A percentile compares a stretch with the other conserved stretches of the same genome.
Conservation (phyloP, 306 rosid species). For the Rosa rugosa region DNA sequence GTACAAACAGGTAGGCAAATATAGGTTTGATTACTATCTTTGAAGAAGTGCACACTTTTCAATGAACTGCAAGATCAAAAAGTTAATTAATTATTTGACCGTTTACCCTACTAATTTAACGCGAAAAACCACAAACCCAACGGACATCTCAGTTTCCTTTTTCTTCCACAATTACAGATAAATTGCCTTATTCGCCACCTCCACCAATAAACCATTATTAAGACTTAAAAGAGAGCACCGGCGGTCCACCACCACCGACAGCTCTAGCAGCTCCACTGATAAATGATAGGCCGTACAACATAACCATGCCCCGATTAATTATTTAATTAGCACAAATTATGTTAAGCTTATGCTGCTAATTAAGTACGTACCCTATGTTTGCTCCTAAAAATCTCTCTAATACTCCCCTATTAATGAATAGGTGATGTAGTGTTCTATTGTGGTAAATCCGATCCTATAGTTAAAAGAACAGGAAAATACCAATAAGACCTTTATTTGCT, state of each 20-base stretch:
- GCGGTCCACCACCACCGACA: constrained; percentile 10
- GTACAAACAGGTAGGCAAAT: neutral
- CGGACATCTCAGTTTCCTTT: neutral
- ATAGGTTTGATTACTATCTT: neutral
- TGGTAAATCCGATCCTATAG: too few species aligned
- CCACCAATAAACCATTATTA: neutral
- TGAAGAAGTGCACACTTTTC: neutral
- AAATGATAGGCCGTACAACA: neutral
- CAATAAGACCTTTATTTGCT: neutral
- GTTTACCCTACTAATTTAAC: neutral
- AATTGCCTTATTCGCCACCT: neutral
- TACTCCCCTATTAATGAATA: too few species aligned
- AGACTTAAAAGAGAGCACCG: neutral
- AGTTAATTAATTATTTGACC: neutral
- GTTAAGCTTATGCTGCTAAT: neutral
- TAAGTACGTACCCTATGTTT: too few species aligned
- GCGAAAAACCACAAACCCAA: neutral
- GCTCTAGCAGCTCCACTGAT: neutral
- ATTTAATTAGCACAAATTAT: neutral
- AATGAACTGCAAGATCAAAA: neutral
- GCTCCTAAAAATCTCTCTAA: too few species aligned
- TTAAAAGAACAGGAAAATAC: too few species aligned
- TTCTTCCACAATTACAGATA: neutral
- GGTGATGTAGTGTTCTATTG: too few species aligned
- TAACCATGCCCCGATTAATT: neutral